Evolutionary conservation across 106 monocot genomes (phyloP).

Genomic region (Dioscorea zingiberensis): DNA sequence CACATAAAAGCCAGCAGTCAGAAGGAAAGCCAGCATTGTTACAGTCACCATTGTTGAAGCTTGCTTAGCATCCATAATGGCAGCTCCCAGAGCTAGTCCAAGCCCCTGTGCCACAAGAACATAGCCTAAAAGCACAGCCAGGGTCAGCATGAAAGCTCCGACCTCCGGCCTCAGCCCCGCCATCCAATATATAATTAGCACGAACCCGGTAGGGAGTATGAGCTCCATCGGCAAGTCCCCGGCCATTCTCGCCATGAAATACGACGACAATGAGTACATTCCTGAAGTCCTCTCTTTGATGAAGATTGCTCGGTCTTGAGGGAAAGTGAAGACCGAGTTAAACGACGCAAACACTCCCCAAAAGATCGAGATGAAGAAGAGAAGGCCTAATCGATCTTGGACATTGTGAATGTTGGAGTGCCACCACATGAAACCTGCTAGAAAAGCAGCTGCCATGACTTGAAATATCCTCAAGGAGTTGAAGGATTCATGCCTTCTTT

Average conservation of each 20-base stretch:
- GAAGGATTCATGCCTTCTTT: constrained; percentile 86
- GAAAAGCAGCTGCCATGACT: constrained; percentile 57
- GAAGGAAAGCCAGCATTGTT: constrained; percentile 77
- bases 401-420: constrained; percentile 51
- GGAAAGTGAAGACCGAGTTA: constrained; percentile 90
- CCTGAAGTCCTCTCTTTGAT: constrained; percentile 68
- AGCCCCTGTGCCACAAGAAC: constrained; percentile 87
- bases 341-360: constrained; percentile 93
- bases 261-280: constrained; percentile 84
- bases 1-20: constrained; percentile 78
- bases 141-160: constrained; percentile 50
- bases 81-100: constrained; percentile 63
- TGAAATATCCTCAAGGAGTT: constrained; percentile 73
- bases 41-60: constrained; percentile 73
- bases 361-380: constrained; percentile 97
- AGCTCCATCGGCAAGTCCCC: constrained; percentile 97
- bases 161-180: constrained; percentile 54
- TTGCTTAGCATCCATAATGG: constrained; percentile 79
- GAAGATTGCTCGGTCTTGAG: constrained; percentile 73
- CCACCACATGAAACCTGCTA: constrained; percentile 87
- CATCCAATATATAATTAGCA: constrained; percentile 79
- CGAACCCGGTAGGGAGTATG: constrained; percentile 57
- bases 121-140: constrained; percentile 61
- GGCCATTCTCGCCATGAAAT: constrained; percentile 66
- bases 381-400: constrained; percentile 82